phyloP scores from a whole-genome alignment of 1,284 basidiomycete species.

The Chalciporus piperatoides region DNA sequence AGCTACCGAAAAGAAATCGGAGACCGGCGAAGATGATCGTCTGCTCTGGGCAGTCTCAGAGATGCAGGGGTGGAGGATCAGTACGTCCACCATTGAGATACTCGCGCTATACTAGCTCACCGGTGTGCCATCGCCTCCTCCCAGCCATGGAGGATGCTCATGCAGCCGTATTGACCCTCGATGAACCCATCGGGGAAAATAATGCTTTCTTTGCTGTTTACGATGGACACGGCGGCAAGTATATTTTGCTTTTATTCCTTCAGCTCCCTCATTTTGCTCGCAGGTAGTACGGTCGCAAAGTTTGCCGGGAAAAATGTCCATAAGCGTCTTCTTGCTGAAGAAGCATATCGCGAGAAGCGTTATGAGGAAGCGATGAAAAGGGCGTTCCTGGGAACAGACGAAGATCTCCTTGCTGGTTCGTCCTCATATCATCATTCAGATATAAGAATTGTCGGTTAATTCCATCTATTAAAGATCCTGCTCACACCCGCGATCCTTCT shows the following conservation, averaged over 20 bases:
- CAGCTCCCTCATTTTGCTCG: constrained; percentile 6
- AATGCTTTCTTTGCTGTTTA: constrained; percentile 95
- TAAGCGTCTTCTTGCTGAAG: constrained; percentile 70
- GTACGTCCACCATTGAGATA: constrained; percentile 49
- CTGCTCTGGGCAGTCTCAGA: constrained; percentile 85
- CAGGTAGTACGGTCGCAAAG: constrained; percentile 86
- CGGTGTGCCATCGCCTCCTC: constrained; percentile 4
- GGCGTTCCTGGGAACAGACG: constrained; percentile 92
- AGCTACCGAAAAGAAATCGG: constrained; percentile 86
- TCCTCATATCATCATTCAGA: constrained; percentile 5
- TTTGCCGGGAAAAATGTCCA: constrained; percentile 92
- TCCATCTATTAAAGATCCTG: constrained; percentile 56
- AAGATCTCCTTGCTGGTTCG: constrained; percentile 86
- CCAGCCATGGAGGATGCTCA: constrained; percentile 57
- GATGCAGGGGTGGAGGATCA: constrained; percentile 99
- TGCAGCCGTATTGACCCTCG: not conserved
- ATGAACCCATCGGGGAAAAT: constrained; percentile 38
- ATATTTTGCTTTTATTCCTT: not conserved
- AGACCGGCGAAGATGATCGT: constrained; percentile 74
- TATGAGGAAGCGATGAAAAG: constrained; percentile 82
- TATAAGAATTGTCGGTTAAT: not conserved
- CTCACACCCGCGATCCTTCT: constrained; percentile 87
- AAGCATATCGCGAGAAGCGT: constrained; percentile 65
- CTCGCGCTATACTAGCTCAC: not conserved
- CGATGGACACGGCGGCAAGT: constrained; percentile 95